Percentiles rank a stretch among this genome's conserved stretches.
These are phyloP conservation scores for Mortierella sp. DNA, from an alignment of 371 early-diverging fungal species.

Conservation along the genomic window DNA sequence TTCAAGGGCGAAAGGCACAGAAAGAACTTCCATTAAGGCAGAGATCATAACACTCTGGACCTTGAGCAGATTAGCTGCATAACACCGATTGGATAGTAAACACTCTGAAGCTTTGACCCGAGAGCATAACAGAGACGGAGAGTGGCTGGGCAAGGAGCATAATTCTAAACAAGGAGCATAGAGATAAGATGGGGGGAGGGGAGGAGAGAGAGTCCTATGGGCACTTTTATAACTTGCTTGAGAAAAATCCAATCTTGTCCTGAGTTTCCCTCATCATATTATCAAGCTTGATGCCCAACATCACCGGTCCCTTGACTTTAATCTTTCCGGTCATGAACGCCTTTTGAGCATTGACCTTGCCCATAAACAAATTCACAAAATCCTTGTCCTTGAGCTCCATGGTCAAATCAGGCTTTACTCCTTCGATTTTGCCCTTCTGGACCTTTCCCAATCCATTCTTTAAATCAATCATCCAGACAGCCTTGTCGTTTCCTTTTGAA, in stretches of 20 bases:
- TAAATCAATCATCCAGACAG: conserved; percentile 80
- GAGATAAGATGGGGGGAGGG: no score
- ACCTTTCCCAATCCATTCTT: conserved; percentile 72
- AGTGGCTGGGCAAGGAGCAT: no score
- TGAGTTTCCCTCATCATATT: conserved; percentile 54
- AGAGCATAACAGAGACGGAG: no score
- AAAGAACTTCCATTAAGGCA: no score
- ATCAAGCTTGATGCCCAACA: conserved; percentile 76
- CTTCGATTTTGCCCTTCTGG: conserved; percentile 69
- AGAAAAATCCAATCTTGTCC: conserved; percentile 52
- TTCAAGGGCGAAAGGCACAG: no score
- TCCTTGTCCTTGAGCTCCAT: conserved; percentile 77
- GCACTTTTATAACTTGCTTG: conserved; percentile 6
- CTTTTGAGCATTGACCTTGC: conserved; percentile 86
- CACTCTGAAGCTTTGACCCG: no score
- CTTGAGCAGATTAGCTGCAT: no score
- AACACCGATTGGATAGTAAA: no score
- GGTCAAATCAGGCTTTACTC: conserved; percentile 72
- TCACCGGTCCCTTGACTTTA: conserved; percentile 88
- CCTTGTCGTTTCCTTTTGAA: conserved; percentile 65
- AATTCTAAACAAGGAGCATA: no score
- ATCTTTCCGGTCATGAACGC: conserved; percentile 88
- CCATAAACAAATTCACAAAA: conserved; percentile 85
- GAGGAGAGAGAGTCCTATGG: no score
- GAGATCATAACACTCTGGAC: no score